Evolutionary conservation across 2,329 filamentous ascomycete genomes (phyloP).

Genomic region (Colletotrichum falcatum): DNA sequence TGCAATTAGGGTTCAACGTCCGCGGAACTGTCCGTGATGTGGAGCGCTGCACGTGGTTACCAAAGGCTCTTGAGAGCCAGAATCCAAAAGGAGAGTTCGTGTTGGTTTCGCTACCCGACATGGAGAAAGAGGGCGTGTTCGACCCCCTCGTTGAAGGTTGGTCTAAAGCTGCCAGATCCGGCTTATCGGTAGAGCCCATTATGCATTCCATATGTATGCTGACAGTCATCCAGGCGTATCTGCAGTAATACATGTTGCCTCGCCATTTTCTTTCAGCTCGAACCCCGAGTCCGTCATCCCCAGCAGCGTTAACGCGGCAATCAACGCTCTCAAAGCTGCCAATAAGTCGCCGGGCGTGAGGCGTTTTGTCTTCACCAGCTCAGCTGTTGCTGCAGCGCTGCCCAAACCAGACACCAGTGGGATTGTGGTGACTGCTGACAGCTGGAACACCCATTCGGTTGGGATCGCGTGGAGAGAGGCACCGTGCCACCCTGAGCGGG

Average conservation of each 20-base stretch:
- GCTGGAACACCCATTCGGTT: conserved; percentile 52
- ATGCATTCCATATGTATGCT: background rate
- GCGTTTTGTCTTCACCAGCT: conserved; percentile 54
- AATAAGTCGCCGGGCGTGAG: conserved; percentile 51
- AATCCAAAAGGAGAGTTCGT: conserved; percentile 50
- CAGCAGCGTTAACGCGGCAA: conserved; percentile 46
- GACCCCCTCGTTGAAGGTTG: conserved; percentile 47
- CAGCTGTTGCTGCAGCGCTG: conserved; percentile 27
- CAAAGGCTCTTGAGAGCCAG: conserved; percentile 47
- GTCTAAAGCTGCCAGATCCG: background rate
- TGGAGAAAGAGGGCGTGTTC: conserved; percentile 46
- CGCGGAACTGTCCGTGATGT: conserved; percentile 54
- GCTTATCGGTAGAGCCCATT: no score
- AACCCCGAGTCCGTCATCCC: conserved; percentile 56
- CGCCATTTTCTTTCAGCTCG: conserved; percentile 48
- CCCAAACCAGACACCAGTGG: conserved; percentile 18
- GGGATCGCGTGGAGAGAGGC: conserved; percentile 53
- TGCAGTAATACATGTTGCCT: conserved; percentile 49
- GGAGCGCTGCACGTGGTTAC: conserved; percentile 47
- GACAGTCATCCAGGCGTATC: conserved; percentile 16
- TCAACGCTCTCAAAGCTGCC: conserved; percentile 51
- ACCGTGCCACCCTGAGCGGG: conserved; percentile 48
- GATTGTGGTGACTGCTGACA: conserved; percentile 44
- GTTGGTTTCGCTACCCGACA: conserved; percentile 49
- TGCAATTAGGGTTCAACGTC: conserved; percentile 52